phyloP scores from a whole-genome alignment of 495 filamentous ascomycete species.

The Lophium mytilinum region DNA sequence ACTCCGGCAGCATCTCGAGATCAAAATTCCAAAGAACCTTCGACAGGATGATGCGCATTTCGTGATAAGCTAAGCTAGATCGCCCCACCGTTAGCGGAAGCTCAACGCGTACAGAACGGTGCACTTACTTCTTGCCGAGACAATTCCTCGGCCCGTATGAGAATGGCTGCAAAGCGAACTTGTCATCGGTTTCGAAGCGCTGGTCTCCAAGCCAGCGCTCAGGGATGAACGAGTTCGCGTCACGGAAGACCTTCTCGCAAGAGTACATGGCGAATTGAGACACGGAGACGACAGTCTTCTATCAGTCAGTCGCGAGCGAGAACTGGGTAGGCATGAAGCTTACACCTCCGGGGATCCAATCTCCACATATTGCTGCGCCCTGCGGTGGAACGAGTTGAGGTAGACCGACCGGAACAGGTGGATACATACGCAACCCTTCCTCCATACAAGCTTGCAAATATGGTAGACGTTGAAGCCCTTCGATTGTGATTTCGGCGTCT shows the following conservation, averaged over 20 bases:
- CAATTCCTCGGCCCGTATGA: slow-evolving; percentile 20
- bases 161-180: slow-evolving; percentile 10
- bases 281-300: slow-evolving; percentile 34
- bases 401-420: slow-evolving; percentile 19
- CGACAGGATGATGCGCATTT: background rate
- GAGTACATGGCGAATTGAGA: slow-evolving; percentile 35
- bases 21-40: slow-evolving; percentile 4
- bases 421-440: slow-evolving; percentile 24
- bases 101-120: no score
- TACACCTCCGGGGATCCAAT: slow-evolving; percentile 31
- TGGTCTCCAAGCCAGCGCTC: slow-evolving; percentile 37
- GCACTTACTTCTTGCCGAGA: slow-evolving; percentile 16
- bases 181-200: slow-evolving; percentile 9
- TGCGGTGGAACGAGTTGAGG: slow-evolving; percentile 24
- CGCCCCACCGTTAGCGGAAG: no score
- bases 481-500: slow-evolving; percentile 41
- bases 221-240: slow-evolving; percentile 34
- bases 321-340: slow-evolving; percentile 1
- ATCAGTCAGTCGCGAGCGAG: background rate
- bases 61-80: background rate
- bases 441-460: slow-evolving; percentile 29
- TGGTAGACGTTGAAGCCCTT: slow-evolving; percentile 28
- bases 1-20: background rate
- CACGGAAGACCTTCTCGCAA: slow-evolving; percentile 33
- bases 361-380: slow-evolving; percentile 24